A percentile compares a stretch with the other conserved stretches of the same genome.
Evolutionary conservation across 768 basidiomycete species (phyloP).

Genomic region (Zangia roseola): DNA sequence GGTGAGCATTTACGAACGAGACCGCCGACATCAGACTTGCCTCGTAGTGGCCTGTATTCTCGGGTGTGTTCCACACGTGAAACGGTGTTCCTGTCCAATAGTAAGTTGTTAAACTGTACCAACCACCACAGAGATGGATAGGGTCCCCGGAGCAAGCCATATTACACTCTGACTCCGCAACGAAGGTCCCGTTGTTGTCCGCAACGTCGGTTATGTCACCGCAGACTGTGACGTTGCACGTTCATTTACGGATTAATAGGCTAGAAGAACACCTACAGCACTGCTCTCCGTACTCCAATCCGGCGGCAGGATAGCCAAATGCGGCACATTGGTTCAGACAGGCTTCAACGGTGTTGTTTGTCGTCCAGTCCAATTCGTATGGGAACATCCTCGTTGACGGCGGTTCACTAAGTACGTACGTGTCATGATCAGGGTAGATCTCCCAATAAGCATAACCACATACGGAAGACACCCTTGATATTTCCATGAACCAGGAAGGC

Average conservation of each 20-base stretch:
- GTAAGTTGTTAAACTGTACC: conserved; percentile 53
- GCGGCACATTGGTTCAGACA: conserved; percentile 69
- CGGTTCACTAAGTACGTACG: too few species aligned
- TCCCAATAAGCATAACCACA: too few species aligned
- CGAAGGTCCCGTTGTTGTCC: conserved; percentile 29
- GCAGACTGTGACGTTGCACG: conserved; percentile 46
- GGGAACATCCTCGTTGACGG: conserved; percentile 49
- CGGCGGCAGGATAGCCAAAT: conserved; percentile 71
- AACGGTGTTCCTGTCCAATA: conserved; percentile 48
- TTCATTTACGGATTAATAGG: too few species aligned
- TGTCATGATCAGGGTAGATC: too few species aligned
- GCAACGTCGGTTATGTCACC: conserved; percentile 62
- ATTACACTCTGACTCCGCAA: conserved; percentile 39
- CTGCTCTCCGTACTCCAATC: conserved; percentile 67
- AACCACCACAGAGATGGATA: conserved; percentile 64
- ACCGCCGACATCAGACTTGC: conserved; percentile 35
- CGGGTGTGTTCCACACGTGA: conserved; percentile 64
- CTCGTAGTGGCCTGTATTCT: conserved; percentile 68
- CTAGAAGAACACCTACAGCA: conserved; percentile 83
- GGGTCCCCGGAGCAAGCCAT: conserved; percentile 70
- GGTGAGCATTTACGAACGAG: not conserved
- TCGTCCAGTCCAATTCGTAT: conserved; percentile 54
- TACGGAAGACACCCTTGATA: conserved; percentile 71
- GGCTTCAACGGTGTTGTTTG: conserved; percentile 60
- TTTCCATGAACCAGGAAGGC: conserved; percentile 60